Evolutionary conservation across 2,329 filamentous ascomycete species (phyloP).

Genomic region (Endothia cerciana): DNA sequence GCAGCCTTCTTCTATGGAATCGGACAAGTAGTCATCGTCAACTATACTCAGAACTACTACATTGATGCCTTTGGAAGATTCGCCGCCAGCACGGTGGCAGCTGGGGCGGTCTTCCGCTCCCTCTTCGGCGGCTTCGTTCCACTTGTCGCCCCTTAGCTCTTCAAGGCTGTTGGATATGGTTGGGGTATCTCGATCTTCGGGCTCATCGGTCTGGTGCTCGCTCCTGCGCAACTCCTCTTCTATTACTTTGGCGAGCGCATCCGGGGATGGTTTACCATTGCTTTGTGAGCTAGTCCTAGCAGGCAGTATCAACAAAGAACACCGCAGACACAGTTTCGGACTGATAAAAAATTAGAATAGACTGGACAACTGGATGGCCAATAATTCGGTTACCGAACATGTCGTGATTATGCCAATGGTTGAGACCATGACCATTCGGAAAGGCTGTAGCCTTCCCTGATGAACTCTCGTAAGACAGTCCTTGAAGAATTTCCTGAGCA

Average conservation of each 20-base stretch:
- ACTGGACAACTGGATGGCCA: too few species aligned
- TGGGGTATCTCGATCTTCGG: slow-evolving; percentile 24
- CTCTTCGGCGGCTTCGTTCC: slow-evolving; percentile 24
- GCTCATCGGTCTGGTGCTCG: slow-evolving; percentile 17
- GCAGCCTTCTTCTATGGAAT: slow-evolving; percentile 55
- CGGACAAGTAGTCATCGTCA: slow-evolving; percentile 55
- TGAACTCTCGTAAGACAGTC: background rate
- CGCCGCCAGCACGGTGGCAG: slow-evolving; percentile 46
- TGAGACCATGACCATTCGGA: too few species aligned
- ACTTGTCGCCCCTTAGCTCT: slow-evolving; percentile 18
- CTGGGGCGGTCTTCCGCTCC: slow-evolving; percentile 34
- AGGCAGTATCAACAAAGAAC: background rate
- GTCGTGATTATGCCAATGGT: too few species aligned
- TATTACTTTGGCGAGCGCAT: slow-evolving; percentile 19
- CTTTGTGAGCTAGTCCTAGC: slow-evolving; percentile 6
- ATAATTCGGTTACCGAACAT: too few species aligned
- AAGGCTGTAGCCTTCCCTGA: background rate
- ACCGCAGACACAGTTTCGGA: background rate
- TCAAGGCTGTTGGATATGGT: slow-evolving; percentile 22
- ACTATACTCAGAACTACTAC: slow-evolving; percentile 56
- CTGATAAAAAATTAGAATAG: too few species aligned
- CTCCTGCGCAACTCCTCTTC: slow-evolving; percentile 21
- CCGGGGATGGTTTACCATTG: slow-evolving; percentile 2
- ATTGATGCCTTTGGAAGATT: slow-evolving; percentile 49
- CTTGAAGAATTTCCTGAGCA: background rate